phyloP scores from a whole-genome alignment of 2,329 filamentous ascomycete species.

The Diaporthe longicolla region DNA sequence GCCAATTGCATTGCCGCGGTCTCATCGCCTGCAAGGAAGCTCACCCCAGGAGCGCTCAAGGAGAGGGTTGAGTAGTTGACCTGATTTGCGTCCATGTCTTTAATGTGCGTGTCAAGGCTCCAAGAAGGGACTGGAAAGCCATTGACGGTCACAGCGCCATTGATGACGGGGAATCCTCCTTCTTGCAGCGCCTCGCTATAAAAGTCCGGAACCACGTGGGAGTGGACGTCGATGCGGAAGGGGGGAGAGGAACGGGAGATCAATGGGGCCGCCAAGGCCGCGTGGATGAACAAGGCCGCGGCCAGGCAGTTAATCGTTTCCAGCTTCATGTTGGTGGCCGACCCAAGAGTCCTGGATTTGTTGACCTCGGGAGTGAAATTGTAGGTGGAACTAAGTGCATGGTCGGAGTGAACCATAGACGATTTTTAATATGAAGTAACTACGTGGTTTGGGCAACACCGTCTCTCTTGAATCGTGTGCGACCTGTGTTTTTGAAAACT shows the following conservation, averaged over 20 bases:
- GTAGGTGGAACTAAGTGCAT: not conserved
- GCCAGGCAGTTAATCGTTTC: not conserved
- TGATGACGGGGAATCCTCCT: not conserved
- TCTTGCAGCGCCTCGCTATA: not conserved
- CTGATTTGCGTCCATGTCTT: slow-evolving; percentile 4
- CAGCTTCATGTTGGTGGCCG: not conserved
- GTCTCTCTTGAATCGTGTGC: not conserved
- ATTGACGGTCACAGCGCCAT: not conserved
- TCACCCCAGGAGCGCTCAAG: slow-evolving; percentile 1
- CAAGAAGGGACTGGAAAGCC: not conserved
- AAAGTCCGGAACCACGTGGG: slow-evolving; percentile 6
- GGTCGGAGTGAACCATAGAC: too few species aligned
- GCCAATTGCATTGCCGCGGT: not conserved
- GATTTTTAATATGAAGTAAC: too few species aligned
- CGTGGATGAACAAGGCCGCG: not conserved
- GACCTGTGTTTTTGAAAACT: not conserved
- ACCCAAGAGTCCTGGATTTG: too few species aligned
- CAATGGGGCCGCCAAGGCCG: not conserved
- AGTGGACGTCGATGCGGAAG: not conserved
- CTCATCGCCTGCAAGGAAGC: not conserved
- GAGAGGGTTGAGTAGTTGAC: slow-evolving; percentile 4
- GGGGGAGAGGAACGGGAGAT: rapidly evolving
- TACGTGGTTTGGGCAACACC: too few species aligned
- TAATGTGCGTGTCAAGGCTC: not conserved
- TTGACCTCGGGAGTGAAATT: not conserved